Evolutionary conservation across 2,329 filamentous ascomycete species (phyloP).

Genomic region (Calonectria pseudoreteaudii): DNA sequence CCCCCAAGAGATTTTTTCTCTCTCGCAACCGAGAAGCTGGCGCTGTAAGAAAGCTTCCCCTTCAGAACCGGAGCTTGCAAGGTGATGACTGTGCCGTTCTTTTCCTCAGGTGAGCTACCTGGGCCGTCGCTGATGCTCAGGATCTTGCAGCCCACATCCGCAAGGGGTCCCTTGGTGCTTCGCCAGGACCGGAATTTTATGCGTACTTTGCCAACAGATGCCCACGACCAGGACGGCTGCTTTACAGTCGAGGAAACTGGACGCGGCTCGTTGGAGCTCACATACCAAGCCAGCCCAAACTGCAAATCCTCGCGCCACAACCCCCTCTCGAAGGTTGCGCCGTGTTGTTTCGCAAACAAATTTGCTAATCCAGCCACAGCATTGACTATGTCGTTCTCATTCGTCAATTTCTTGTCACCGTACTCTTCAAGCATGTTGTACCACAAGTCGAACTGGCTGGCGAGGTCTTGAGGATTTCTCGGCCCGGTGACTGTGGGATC

Average conservation of each 20-base stretch:
- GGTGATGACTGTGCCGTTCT: not conserved
- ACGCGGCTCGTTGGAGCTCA: slow-evolving; percentile 2
- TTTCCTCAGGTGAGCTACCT: not conserved
- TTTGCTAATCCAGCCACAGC: slow-evolving; percentile 17
- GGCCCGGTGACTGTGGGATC: not conserved
- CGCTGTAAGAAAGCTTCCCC: not conserved
- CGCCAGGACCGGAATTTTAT: slow-evolving; percentile 18
- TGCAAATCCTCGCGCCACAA: slow-evolving; percentile 20
- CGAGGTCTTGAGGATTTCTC: not conserved
- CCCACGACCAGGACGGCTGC: slow-evolving; percentile 29
- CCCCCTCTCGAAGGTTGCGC: not conserved
- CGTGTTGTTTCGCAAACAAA: not conserved
- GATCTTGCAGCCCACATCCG: not conserved
- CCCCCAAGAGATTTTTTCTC: not conserved
- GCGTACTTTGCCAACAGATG: slow-evolving; percentile 28
- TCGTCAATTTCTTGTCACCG: slow-evolving; percentile 16
- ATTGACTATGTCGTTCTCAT: slow-evolving; percentile 16
- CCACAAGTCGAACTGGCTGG: slow-evolving; percentile 19
- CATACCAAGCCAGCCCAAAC: slow-evolving; percentile 20
- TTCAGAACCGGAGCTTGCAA: not conserved
- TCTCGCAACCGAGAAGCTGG: not conserved
- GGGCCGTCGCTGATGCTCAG: not conserved
- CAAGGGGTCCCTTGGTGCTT: not conserved
- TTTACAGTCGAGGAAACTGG: not conserved
- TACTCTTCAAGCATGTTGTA: slow-evolving; percentile 26